Conservation (phyloP, 1,139 yeast species). For the Petasospora rhodanensis region DNA sequence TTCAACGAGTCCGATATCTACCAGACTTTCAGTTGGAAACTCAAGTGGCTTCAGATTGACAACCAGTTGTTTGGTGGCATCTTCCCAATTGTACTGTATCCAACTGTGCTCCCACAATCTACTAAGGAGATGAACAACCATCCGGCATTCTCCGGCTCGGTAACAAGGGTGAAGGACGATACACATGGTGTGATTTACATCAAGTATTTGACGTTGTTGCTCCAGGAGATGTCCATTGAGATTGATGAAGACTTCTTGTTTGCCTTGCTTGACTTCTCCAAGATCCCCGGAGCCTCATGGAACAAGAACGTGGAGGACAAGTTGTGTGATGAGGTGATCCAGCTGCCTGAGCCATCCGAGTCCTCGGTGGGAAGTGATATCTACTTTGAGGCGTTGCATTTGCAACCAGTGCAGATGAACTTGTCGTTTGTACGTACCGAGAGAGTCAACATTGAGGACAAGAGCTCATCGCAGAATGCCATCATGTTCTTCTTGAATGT, state of each 20-base stretch:
- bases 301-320: conserved; percentile 43
- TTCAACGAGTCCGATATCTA: conserved; percentile 82
- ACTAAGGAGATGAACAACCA: conserved; percentile 81
- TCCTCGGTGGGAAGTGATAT: conserved; percentile 64
- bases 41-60: conserved; percentile 94
- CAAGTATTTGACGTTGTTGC: conserved; percentile 82
- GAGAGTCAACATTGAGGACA: conserved; percentile 58
- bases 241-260: conserved; percentile 90
- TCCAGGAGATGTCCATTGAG: conserved; percentile 90
- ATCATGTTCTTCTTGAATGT: conserved; percentile 74
- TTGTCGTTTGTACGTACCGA: conserved; percentile 92
- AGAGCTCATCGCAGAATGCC: conserved; percentile 57
- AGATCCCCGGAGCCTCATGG: conserved; percentile 71
- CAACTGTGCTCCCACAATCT: conserved; percentile 84
- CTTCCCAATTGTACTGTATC: conserved; percentile 87
- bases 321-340: conserved; percentile 50
- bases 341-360: conserved; percentile 67
- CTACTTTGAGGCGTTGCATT: conserved; percentile 87
- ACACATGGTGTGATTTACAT: conserved; percentile 86
- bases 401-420: conserved; percentile 88
- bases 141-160: conserved; percentile 83
- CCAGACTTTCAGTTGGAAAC: conserved; percentile 72
- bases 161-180: conserved; percentile 81
- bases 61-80: conserved; percentile 87
- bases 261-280: conserved; percentile 75